Evolutionary conservation across 2,329 filamentous ascomycete genomes (phyloP), one percentile per base, ranked within the genome.

Genomic region (Aureobasidium musti): DNA sequence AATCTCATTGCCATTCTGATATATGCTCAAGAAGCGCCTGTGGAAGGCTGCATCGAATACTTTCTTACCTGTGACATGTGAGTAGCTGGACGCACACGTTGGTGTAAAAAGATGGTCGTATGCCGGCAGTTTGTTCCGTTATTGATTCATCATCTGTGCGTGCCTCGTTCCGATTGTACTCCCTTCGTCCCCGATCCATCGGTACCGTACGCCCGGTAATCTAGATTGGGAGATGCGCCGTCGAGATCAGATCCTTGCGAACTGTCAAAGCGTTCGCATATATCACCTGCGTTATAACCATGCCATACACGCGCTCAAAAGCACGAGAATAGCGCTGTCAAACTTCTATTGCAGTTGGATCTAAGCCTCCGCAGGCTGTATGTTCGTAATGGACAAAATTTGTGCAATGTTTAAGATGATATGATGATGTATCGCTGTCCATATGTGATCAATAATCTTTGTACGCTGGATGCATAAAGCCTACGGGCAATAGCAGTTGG

Each of bases 1-100:
- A 13, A 7, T 23, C 23, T 17, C 26, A 8, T 26, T 61, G 43
- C 39, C 21, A 49, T 19, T 8, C 10, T 30, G 39, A 41, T 49
- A 3, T 61, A 61, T 47, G 26, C 57, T 43, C 37, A 49, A 50
- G 57, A 61, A 61, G 56, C 43, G 30, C 43, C 57, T 37, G 30
- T 49, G 57, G 57, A 61, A 61, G 57, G 43, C 57, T 61, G 43
- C 57, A 61, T 49, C 43, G 57, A 61, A 61, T 30, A 19, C 35
- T 45, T 17, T 26, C 43, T 39, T 28, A 23, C 39, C 26, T 49
- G 57, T 49, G 57, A 19, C n/a, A 49, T 47, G 57, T 50, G 57
- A 49, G 39, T 23, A 37, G n/a, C 6, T 8, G 30, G n/a, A 30
- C 17, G 19, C 49, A 33, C 28, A 52, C 49, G 49, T 30, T 28